These are phyloP conservation scores for Chrysopogon serrulatus DNA, from an alignment of 176 grass and related monocot genomes.

Conservation along the genomic window DNA sequence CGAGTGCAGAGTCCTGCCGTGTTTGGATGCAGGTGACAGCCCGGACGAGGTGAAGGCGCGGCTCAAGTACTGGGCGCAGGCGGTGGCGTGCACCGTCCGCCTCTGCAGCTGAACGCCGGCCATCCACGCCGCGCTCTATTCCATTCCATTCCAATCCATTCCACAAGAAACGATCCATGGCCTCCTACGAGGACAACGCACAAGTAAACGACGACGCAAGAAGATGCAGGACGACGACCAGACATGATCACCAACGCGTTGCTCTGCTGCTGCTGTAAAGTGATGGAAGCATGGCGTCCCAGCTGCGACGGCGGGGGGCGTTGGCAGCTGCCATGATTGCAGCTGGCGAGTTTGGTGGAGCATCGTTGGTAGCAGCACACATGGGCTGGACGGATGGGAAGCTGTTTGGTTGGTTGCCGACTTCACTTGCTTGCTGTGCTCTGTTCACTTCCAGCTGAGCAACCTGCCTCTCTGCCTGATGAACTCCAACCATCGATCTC, in stretches of 20 bases:
- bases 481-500: too few species aligned
- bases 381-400: not conserved
- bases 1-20: not conserved
- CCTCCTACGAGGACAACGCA: not conserved
- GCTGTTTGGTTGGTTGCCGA: not conserved
- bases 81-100: conserved; percentile 43
- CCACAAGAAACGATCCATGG: not conserved
- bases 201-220: not conserved
- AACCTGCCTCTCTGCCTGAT: not conserved
- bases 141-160: too few species aligned
- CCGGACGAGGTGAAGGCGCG: conserved; percentile 43
- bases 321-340: not conserved
- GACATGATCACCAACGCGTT: not conserved
- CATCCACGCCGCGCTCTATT: too few species aligned
- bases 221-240: not conserved
- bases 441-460: not conserved
- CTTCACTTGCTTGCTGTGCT: not conserved
- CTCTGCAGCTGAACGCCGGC: conserved; percentile 24
- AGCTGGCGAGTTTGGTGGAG: not conserved
- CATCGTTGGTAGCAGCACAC: not conserved
- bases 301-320: not conserved
- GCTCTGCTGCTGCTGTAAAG: not conserved
- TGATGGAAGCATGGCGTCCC: not conserved
- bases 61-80: conserved; percentile 53
- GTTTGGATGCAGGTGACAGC: conserved; percentile 22